Evolutionary conservation across 169 alveolate genomes (phyloP).

Genomic region (Plasmodium knowlesi): DNA sequence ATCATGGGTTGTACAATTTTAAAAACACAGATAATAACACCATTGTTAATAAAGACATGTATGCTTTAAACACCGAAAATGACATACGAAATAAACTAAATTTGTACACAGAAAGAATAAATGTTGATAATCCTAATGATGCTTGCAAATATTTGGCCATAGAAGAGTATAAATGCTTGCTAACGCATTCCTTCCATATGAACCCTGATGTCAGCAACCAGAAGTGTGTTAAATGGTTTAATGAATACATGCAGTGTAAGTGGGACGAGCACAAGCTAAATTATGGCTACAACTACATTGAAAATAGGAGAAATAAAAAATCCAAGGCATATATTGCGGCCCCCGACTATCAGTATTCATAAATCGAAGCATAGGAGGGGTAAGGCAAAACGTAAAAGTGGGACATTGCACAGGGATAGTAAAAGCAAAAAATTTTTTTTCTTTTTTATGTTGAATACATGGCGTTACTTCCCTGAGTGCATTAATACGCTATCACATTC

Average conservation of each 20-base stretch:
- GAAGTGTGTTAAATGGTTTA: slow-evolving; percentile 91
- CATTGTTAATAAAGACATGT: slow-evolving; percentile 39
- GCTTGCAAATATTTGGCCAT: slow-evolving; percentile 86
- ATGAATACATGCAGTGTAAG: slow-evolving; percentile 90
- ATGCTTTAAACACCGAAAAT: slow-evolving; percentile 72
- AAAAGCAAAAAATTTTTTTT: background rate
- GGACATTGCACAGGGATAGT: background rate
- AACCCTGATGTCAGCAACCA: slow-evolving; percentile 85
- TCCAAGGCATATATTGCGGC: slow-evolving; percentile 91
- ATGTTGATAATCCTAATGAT: slow-evolving; percentile 87
- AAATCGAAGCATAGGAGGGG: slow-evolving; percentile 3
- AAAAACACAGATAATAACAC: slow-evolving; percentile 53
- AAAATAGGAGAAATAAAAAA: slow-evolving; percentile 84
- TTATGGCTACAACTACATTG: slow-evolving; percentile 85
- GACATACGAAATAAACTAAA: slow-evolving; percentile 75
- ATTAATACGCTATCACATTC: background rate
- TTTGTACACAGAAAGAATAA: slow-evolving; percentile 79
- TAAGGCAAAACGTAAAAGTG: background rate
- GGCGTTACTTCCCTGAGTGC: background rate
- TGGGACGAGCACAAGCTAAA: slow-evolving; percentile 91
- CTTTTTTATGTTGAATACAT: background rate
- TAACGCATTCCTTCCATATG: slow-evolving; percentile 77
- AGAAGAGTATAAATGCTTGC: slow-evolving; percentile 86
- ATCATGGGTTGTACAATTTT: slow-evolving; percentile 77
- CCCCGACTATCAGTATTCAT: slow-evolving; percentile 89